A percentile compares a stretch with the other conserved stretches of the same genome.
These are phyloP conservation scores for Talaromyces stipitatus DNA, from an alignment of 495 filamentous ascomycete genomes.

Conservation along the genomic window DNA sequence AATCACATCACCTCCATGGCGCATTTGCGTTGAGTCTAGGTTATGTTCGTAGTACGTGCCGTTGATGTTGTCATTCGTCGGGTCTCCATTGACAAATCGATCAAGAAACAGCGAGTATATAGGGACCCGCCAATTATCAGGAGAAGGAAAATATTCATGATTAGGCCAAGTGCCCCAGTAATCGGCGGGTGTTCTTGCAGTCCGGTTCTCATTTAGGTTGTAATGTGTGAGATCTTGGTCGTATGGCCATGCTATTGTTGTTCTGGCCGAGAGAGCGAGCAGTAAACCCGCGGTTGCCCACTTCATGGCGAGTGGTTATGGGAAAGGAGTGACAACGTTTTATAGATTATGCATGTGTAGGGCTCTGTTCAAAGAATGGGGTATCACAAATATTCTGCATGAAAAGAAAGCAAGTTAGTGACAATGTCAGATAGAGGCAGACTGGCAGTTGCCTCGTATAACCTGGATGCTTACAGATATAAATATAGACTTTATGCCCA, in stretches of 20 bases:
- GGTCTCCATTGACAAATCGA: constrained; percentile 65
- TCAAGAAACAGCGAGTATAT: constrained; percentile 67
- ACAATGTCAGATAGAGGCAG: neutral
- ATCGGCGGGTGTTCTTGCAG: constrained; percentile 50
- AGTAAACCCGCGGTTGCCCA: constrained; percentile 20
- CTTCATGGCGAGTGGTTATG: constrained; percentile 4
- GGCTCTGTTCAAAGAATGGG: neutral
- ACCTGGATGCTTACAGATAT: neutral
- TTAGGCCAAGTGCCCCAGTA: constrained; percentile 55
- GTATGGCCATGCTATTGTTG: constrained; percentile 43
- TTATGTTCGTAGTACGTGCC: constrained; percentile 65
- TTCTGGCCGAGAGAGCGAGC: constrained; percentile 20
- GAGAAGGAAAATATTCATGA: constrained; percentile 43
- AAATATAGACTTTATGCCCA: neutral
- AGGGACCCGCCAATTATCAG: constrained; percentile 62
- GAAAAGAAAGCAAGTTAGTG: neutral
- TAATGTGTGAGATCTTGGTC: constrained; percentile 44
- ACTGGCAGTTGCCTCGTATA: neutral
- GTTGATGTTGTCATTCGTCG: constrained; percentile 64
- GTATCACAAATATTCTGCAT: neutral
- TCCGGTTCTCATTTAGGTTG: constrained; percentile 57
- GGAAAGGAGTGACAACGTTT: neutral
- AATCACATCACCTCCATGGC: constrained; percentile 64
- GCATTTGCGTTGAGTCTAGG: constrained; percentile 58
- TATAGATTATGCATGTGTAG: constrained; percentile 2